Evolutionary conservation across 106 monocot species (phyloP).

Genomic region (Dendrobium officinale): DNA sequence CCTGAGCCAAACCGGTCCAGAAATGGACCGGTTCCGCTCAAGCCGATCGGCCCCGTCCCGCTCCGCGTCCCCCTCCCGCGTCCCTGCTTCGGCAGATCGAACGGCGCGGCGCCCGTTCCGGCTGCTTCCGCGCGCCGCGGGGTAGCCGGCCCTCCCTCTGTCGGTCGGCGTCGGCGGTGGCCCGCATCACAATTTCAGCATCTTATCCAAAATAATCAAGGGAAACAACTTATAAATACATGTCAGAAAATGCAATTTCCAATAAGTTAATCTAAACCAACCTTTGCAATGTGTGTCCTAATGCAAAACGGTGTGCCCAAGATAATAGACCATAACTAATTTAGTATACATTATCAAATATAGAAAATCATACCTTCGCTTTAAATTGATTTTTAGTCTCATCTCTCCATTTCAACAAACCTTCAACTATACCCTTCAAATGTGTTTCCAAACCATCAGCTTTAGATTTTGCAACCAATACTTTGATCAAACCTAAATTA

Average conservation of each 20-base stretch:
- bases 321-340: not conserved
- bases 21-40: too few species aligned
- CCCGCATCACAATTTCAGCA: too few species aligned
- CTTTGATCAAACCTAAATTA: constrained; percentile 88
- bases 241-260: not conserved
- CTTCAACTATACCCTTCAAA: constrained; percentile 69
- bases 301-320: not conserved
- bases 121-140: too few species aligned
- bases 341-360: not conserved
- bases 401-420: constrained; percentile 78
- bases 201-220: not conserved
- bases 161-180: too few species aligned
- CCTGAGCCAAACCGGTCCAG: too few species aligned
- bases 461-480: constrained; percentile 84
- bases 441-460: constrained; percentile 59
- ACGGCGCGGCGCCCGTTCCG: too few species aligned
- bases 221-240: not conserved
- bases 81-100: too few species aligned
- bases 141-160: too few species aligned
- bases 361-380: constrained; percentile 54
- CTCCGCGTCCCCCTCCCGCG: too few species aligned
- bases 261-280: not conserved
- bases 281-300: not conserved
- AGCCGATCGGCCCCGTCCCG: too few species aligned
- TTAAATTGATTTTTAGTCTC: constrained; percentile 83